phyloP scores from a whole-genome alignment of 345 rosid genomes.

The Clausena lansium region DNA sequence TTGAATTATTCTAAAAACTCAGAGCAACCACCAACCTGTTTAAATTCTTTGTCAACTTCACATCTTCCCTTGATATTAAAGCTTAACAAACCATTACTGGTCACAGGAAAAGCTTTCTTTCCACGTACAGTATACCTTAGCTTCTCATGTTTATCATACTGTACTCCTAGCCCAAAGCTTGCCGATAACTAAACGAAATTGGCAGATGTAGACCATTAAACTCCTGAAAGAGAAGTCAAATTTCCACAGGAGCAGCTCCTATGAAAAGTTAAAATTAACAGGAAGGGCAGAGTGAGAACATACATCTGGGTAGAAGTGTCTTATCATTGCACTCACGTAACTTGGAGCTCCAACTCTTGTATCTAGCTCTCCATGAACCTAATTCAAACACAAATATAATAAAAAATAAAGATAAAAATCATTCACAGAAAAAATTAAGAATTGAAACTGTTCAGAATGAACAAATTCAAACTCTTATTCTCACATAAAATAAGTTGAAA shows the following conservation, averaged over 20 bases:
- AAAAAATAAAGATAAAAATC: slow-evolving; percentile 8
- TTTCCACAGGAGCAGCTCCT: background rate
- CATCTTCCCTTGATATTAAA: slow-evolving; percentile 75
- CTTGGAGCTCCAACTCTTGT: slow-evolving; percentile 67
- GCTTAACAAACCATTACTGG: slow-evolving; percentile 43
- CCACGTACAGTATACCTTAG: slow-evolving; percentile 60
- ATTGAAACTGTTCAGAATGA: background rate
- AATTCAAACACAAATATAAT: slow-evolving; percentile 14
- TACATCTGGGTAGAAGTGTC: slow-evolving; percentile 70
- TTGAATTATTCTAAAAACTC: background rate
- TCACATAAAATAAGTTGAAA: background rate
- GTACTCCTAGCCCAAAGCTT: slow-evolving; percentile 71
- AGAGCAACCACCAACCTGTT: slow-evolving; percentile 42
- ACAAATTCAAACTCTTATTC: background rate
- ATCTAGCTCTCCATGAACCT: slow-evolving; percentile 93
- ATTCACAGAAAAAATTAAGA: background rate
- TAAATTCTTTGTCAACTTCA: slow-evolving; percentile 68
- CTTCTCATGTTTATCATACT: slow-evolving; percentile 65
- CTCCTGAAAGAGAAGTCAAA: slow-evolving; percentile 6
- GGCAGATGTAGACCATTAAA: slow-evolving; percentile 16
- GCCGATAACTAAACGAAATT: slow-evolving; percentile 43
- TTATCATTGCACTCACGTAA: slow-evolving; percentile 59
- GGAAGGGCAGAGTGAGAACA: slow-evolving; percentile 14
- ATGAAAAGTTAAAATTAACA: background rate
- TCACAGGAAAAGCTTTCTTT: slow-evolving; percentile 71